Conservation (phyloP, 192 early-diverging fungal species). For the Linnemannia elongata region DNA sequence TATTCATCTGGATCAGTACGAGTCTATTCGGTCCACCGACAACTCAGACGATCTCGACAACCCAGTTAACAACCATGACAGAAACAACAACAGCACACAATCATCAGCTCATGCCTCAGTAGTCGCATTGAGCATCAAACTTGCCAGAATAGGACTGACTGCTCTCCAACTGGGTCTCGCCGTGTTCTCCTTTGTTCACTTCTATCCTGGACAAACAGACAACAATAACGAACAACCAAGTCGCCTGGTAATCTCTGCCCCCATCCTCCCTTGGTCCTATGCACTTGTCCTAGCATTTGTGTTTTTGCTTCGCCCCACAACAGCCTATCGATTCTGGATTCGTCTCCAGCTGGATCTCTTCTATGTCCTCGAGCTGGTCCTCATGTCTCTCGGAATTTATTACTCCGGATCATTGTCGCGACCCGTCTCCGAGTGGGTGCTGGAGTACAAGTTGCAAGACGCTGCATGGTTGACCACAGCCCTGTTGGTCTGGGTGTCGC, state of each 20-base stretch:
- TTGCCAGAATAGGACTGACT: conserved; percentile 18
- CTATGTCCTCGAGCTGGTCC: background rate
- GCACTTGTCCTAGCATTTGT: conserved; percentile 6
- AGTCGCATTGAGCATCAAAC: background rate
- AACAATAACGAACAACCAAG: background rate
- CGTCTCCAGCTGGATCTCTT: conserved; percentile 22
- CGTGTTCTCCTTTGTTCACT: background rate
- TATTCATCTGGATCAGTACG: conserved; percentile 12
- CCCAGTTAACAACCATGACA: background rate
- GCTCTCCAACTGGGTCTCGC: conserved; percentile 12
- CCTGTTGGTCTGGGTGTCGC: conserved; percentile 4
- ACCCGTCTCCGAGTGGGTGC: background rate
- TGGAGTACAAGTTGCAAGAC: conserved; percentile 5
- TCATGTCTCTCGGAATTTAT: background rate
- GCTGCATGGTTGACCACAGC: background rate
- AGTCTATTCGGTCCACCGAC: background rate
- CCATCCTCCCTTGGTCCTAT: conserved; percentile 9
- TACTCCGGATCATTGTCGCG: background rate
- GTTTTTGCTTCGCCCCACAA: background rate
- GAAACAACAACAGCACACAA: background rate
- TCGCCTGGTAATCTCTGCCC: background rate
- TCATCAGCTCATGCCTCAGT: background rate
- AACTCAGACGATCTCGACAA: background rate
- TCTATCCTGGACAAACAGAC: background rate
- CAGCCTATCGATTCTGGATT: conserved; percentile 14